Percentiles rank a stretch among this genome's conserved stretches.
Conservation (phyloP, 768 basidiomycete species). For the Leucosporidium scottii region DNA sequence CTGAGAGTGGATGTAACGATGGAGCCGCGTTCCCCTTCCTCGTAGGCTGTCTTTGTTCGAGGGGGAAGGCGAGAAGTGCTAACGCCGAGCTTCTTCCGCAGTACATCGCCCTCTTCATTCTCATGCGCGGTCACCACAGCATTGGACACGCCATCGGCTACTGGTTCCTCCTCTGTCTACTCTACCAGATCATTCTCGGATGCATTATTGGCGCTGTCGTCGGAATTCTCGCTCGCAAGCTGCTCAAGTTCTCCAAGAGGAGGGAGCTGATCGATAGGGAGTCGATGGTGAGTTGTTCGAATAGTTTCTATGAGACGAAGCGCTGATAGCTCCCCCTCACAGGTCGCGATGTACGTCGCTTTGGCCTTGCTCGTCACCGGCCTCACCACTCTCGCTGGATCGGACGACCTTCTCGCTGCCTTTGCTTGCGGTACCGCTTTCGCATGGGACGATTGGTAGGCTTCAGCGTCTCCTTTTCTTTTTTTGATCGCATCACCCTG, state of each 20-base stretch:
- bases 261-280: conserved; percentile 45
- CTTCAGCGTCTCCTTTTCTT: not conserved
- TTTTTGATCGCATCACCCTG: too few species aligned
- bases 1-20: conserved; percentile 91
- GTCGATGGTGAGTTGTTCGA: conserved; percentile 37
- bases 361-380: conserved; percentile 80
- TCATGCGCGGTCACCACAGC: conserved; percentile 56
- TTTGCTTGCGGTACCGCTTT: conserved; percentile 94
- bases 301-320: not conserved
- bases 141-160: conserved; percentile 60
- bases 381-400: conserved; percentile 46
- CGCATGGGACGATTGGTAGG: conserved; percentile 39
- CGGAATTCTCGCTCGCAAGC: conserved; percentile 43
- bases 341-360: conserved; percentile 43
- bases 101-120: conserved; percentile 71
- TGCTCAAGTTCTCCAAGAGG: conserved; percentile 41
- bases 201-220: conserved; percentile 43
- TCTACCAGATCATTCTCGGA: conserved; percentile 45
- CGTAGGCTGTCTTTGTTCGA: conserved; percentile 43
- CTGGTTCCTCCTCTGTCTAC: conserved; percentile 56
- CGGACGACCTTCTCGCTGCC: conserved; percentile 63
- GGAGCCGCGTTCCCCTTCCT: conserved; percentile 95
- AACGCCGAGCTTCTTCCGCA: not conserved
- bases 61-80: not conserved
- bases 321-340: not conserved